Conservation (phyloP, 805 yeast genomes). For the Cyberlindnera japonica region DNA sequence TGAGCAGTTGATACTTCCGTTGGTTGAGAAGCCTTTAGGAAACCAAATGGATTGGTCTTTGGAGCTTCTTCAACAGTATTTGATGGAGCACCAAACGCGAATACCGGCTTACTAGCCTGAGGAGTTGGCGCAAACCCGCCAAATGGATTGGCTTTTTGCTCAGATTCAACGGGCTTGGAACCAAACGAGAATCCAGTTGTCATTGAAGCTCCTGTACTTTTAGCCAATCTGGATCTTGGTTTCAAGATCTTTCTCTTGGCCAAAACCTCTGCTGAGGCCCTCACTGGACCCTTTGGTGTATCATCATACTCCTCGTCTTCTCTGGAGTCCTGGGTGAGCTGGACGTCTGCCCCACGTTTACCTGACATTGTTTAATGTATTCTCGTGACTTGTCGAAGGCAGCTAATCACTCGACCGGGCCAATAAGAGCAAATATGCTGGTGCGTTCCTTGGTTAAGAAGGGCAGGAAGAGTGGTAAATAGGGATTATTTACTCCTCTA, state of each 20-base stretch:
- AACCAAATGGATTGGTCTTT: constrained; percentile 3
- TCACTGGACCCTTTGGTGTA: background rate
- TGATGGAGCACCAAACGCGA: constrained; percentile 10
- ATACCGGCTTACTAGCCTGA: constrained; percentile 8
- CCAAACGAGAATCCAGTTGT: constrained; percentile 13
- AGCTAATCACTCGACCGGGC: no score
- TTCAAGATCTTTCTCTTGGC: constrained; percentile 66
- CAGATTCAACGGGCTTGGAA: constrained; percentile 1
- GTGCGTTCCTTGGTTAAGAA: no score
- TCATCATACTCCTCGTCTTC: constrained; percentile 3
- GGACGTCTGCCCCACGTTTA: no score
- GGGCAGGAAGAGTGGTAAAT: no score
- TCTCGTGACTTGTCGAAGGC: no score
- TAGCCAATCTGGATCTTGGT: constrained; percentile 42
- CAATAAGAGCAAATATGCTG: no score
- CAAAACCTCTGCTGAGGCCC: constrained; percentile 60
- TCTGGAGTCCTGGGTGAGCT: background rate
- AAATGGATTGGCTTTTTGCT: constrained; percentile 8
- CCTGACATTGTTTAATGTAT: no score
- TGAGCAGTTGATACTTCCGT: constrained; percentile 6
- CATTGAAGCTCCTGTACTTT: constrained; percentile 13
- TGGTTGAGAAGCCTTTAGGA: constrained; percentile 1
- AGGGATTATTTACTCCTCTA: no score
- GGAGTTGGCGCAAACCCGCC: constrained; percentile 12
- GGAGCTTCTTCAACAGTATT: constrained; percentile 10